Evolutionary conservation across 805 yeast genomes (phyloP), one percentile per base, ranked within the genome.

Genomic region (Sugiyamaella lignohabitans): DNA sequence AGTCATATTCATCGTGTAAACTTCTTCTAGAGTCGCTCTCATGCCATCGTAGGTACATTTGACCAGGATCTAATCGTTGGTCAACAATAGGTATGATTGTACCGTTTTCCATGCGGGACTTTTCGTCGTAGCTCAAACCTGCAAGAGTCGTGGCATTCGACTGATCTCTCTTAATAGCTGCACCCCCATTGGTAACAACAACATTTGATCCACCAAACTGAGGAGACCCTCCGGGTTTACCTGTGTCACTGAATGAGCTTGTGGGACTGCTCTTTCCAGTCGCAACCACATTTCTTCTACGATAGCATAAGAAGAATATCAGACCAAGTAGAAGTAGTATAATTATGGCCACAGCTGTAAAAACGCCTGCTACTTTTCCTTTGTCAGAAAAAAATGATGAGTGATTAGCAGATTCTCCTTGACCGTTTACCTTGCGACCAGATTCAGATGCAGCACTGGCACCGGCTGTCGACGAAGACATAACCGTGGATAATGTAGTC

Each of bases 291-390:
- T 47, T 56, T 42, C 54, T 57, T 20, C 54, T 58, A 5, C 57
- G 60, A 43, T 60, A 56, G 52, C 68, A 55, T 30, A 69, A 51
- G 32, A 73, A 62, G 66, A 75, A 67, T 57, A 73, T 74, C 10
- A 20, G 19, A 5, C 11, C 41, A 18, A 35, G 18, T 17, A 44
- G 8, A n/a, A 82, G 50, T 0, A 70, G 66, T 0, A 66, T 55
- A 1, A 82, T 42, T 0, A 80, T 41, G 1, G 71, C 71, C 0
- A 77, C 55, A 0, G 66, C 75, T 1, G 84, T 78, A 64, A 87
- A 87, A 0, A 87, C 84, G 2, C 94, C 96, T 0, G 89, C 94
- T 1, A 87, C 93, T 59, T 82, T 84, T 0, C 91, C 94, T 40
- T 76, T 77, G 40, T 78, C 68, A 48, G 73, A 71, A 72, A 84